These are phyloP conservation scores for Arxiozyma heterogenica DNA, from an alignment of 1,139 yeast species.

Conservation along the genomic window DNA sequence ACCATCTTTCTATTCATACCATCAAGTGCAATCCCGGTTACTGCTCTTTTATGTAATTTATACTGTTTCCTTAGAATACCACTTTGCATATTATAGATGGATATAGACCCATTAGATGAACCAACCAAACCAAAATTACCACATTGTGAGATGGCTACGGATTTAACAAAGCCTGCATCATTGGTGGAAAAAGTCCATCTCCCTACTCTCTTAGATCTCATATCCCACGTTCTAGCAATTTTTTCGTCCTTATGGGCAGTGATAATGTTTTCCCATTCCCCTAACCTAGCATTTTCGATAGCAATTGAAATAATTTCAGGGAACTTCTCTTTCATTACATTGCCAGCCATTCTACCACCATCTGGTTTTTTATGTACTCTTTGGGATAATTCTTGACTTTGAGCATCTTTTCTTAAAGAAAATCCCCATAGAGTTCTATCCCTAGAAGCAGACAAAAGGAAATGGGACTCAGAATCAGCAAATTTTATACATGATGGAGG, in stretches of 20 bases:
- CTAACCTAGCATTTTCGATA: conserved; percentile 67
- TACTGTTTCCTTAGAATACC: conserved; percentile 63
- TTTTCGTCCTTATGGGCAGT: conserved; percentile 82
- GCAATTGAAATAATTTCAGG: conserved; percentile 71
- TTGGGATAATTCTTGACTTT: conserved; percentile 89
- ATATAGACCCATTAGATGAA: conserved; percentile 83
- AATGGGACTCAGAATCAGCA: conserved; percentile 76
- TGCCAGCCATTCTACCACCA: conserved; percentile 54
- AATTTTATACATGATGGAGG: conserved; percentile 77
- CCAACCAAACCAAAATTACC: conserved; percentile 94
- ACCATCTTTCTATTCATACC: conserved; percentile 85
- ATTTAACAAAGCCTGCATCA: conserved; percentile 74
- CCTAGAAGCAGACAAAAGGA: conserved; percentile 74
- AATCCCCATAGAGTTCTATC: conserved; percentile 87
- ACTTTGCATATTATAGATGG: conserved; percentile 83
- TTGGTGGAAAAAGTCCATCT: conserved; percentile 58
- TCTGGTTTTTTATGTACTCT: conserved; percentile 47
- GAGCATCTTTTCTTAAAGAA: conserved; percentile 91
- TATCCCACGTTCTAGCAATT: conserved; percentile 89
- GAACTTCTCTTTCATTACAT: conserved; percentile 44
- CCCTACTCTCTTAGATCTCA: conserved; percentile 75
- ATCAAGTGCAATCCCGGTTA: conserved; percentile 84
- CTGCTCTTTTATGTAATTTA: conserved; percentile 64
- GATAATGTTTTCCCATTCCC: conserved; percentile 92
- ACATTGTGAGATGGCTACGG: conserved; percentile 79